A percentile compares a stretch with the other conserved stretches of the same genome.
Evolutionary conservation across 164 flowering plant genomes (phyloP).

Genomic region (Berberis vulgaris): DNA sequence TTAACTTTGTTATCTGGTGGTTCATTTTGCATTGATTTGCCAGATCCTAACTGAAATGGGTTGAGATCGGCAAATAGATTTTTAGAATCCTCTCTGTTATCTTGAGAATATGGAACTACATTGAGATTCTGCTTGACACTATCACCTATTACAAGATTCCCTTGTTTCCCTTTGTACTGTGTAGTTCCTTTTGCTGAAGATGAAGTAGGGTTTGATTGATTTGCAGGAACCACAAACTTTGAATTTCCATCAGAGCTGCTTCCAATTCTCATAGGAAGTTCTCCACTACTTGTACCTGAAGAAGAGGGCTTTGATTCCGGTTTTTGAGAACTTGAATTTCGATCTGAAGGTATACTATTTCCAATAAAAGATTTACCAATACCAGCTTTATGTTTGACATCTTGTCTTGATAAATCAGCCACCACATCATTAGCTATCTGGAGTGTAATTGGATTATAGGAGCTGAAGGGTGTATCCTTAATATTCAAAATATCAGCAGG

Average conservation of each 20-base stretch:
- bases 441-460: slow-evolving; percentile 34
- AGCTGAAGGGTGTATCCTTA: slow-evolving; percentile 40
- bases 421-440: slow-evolving; percentile 26
- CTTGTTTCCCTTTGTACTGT: slow-evolving; percentile 40
- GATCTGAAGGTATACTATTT: background rate
- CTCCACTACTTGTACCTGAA: slow-evolving; percentile 25
- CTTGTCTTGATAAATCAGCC: slow-evolving; percentile 22
- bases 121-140: slow-evolving; percentile 51
- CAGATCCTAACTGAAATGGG: slow-evolving; percentile 67
- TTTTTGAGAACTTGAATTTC: slow-evolving; percentile 25
- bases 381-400: slow-evolving; percentile 22
- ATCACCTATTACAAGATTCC: slow-evolving; percentile 34
- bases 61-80: slow-evolving; percentile 92
- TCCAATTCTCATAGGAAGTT: slow-evolving; percentile 10
- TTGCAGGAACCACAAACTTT: slow-evolving; percentile 17
- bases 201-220: slow-evolving; percentile 26
- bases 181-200: slow-evolving; percentile 10
- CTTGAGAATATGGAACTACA: slow-evolving; percentile 49
- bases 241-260: slow-evolving; percentile 35
- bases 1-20: slow-evolving; percentile 35
- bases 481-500: slow-evolving; percentile 73
- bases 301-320: slow-evolving; percentile 21
- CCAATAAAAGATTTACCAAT: too few species aligned
- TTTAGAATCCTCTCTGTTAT: slow-evolving; percentile 41
- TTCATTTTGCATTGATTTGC: slow-evolving; percentile 39